A percentile compares a stretch with the other conserved stretches of the same genome.
phyloP scores from a whole-genome alignment of 306 rosid species.

The Sophora flavescens region DNA sequence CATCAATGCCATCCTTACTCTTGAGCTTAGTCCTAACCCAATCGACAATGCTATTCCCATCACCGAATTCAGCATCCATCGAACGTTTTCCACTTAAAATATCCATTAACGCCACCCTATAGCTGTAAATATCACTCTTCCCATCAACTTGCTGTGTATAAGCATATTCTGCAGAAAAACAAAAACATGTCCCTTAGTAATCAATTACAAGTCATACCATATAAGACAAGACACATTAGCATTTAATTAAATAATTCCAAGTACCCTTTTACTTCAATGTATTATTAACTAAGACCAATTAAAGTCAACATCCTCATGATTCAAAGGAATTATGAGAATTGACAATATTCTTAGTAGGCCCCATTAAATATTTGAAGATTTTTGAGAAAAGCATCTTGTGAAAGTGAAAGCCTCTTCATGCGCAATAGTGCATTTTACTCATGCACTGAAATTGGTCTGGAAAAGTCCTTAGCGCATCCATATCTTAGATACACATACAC shows the following conservation, averaged over 20 bases:
- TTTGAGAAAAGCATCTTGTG: slow-evolving; percentile 35
- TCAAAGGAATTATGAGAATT: slow-evolving; percentile 39
- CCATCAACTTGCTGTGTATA: slow-evolving; percentile 93
- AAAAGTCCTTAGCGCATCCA: not conserved
- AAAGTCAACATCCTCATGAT: slow-evolving; percentile 57
- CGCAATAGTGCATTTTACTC: slow-evolving; percentile 46
- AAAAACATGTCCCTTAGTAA: not conserved
- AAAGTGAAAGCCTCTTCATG: slow-evolving; percentile 52
- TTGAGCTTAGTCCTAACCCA: slow-evolving; percentile 80
- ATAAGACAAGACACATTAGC: slow-evolving; percentile 32
- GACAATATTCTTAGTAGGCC: slow-evolving; percentile 47
- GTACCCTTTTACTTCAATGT: slow-evolving; percentile 30
- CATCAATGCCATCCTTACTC: slow-evolving; percentile 59
- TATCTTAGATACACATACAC: not conserved
- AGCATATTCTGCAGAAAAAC: slow-evolving; percentile 74
- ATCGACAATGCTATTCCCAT: slow-evolving; percentile 88
- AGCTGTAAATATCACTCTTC: slow-evolving; percentile 93
- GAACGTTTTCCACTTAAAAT: slow-evolving; percentile 73
- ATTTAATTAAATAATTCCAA: slow-evolving; percentile 16
- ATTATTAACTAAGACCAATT: slow-evolving; percentile 10
- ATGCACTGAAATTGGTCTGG: slow-evolving; percentile 43
- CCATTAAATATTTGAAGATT: slow-evolving; percentile 43
- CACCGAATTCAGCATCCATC: slow-evolving; percentile 76
- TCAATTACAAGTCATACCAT: not conserved
- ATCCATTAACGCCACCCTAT: slow-evolving; percentile 85